Conservation (phyloP, 352 stramenopile species). For the Phytophthora fragariae region DNA sequence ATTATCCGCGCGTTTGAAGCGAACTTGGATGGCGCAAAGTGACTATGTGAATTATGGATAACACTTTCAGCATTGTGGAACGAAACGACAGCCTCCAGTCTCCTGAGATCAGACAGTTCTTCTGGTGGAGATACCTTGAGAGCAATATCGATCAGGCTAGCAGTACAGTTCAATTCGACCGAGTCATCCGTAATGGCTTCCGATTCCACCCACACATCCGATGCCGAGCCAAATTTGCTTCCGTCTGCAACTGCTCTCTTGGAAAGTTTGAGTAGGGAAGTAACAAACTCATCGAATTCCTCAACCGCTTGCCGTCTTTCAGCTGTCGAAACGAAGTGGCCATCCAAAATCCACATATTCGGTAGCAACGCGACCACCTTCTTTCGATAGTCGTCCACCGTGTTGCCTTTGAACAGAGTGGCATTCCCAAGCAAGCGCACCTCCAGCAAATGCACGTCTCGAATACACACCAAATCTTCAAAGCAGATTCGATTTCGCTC, state of each 20-base stretch:
- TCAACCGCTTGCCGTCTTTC: slow-evolving; percentile 56
- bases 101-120: slow-evolving; percentile 43
- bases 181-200: slow-evolving; percentile 1
- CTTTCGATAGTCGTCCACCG: slow-evolving; percentile 42
- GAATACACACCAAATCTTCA: slow-evolving; percentile 60
- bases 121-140: slow-evolving; percentile 21
- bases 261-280: slow-evolving; percentile 26
- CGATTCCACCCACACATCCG: slow-evolving; percentile 43
- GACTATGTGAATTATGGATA: slow-evolving; percentile 54
- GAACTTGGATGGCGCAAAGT: slow-evolving; percentile 53
- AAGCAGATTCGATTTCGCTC: slow-evolving; percentile 58
- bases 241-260: slow-evolving; percentile 1
- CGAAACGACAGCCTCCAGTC: slow-evolving; percentile 43
- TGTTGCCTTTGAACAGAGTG: slow-evolving; percentile 33
- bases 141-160: slow-evolving; percentile 32
- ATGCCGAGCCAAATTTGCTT: slow-evolving; percentile 48
- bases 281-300: slow-evolving; percentile 46
- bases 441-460: slow-evolving; percentile 67
- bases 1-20: slow-evolving; percentile 39
- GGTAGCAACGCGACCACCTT: slow-evolving; percentile 60
- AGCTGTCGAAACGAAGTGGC: slow-evolving; percentile 56
- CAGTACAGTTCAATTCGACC: background rate
- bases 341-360: slow-evolving; percentile 67
- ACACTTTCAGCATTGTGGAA: slow-evolving; percentile 60
- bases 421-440: slow-evolving; percentile 52